A percentile compares a stretch with the other conserved stretches of the same genome.
These are phyloP conservation scores for Diutina pseudorugosa DNA, from an alignment of 1,139 yeast species.

Conservation along the genomic window DNA sequence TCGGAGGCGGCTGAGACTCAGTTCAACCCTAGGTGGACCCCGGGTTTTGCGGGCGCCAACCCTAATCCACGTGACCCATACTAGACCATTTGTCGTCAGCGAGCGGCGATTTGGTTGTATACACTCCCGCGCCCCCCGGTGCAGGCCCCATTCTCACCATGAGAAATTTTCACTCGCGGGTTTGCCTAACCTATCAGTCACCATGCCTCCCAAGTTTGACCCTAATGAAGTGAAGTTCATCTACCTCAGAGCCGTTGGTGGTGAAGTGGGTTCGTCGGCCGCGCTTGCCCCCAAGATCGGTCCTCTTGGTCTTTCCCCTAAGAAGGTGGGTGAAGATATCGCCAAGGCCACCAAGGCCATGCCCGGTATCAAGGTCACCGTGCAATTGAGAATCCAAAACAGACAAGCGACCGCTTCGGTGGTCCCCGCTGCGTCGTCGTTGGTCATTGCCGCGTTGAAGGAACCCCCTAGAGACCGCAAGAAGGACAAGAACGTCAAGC, in stretches of 20 bases:
- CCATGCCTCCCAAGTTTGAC: slow-evolving; percentile 96
- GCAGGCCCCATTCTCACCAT: not conserved
- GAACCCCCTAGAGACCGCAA: slow-evolving; percentile 99
- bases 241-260: slow-evolving; percentile 99
- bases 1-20: too few species aligned
- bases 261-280: slow-evolving; percentile 99
- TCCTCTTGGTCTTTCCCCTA: slow-evolving; percentile 99
- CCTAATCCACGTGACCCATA: not conserved
- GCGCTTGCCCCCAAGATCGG: slow-evolving; percentile 99
- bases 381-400: slow-evolving; percentile 97
- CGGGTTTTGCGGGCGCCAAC: not conserved
- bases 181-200: slow-evolving; percentile 7
- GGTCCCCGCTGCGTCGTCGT: slow-evolving; percentile 98
- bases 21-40: not conserved
- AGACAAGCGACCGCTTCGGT: slow-evolving; percentile 99
- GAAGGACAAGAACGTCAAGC: slow-evolving; percentile 99
- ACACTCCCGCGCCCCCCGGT: not conserved
- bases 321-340: slow-evolving; percentile 99
- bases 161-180: not conserved
- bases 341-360: slow-evolving; percentile 99
- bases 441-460: slow-evolving; percentile 97
- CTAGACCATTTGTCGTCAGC: not conserved
- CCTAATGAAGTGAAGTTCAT: slow-evolving; percentile 97
- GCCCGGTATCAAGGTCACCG: slow-evolving; percentile 99
- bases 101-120: not conserved